These are phyloP conservation scores for Musa acuminata DNA, from an alignment of 176 grass and related monocot genomes.

Conservation along the genomic window DNA sequence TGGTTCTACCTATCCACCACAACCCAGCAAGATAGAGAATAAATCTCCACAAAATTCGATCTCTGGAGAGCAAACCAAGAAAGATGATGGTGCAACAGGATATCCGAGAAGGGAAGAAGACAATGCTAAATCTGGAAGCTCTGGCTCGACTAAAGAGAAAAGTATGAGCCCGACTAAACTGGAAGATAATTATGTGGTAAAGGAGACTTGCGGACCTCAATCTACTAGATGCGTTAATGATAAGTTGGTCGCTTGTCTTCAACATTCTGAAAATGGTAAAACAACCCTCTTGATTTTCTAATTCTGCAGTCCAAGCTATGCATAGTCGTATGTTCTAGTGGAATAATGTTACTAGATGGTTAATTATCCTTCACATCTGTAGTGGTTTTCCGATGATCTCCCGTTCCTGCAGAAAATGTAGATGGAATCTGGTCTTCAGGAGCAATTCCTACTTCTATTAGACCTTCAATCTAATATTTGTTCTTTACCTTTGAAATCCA, in stretches of 20 bases:
- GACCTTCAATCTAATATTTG: too few relatives aligned
- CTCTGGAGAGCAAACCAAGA: too few relatives aligned
- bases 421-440: too few relatives aligned
- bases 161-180: not conserved
- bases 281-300: not conserved
- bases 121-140: not conserved
- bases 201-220: slow-evolving; percentile 9
- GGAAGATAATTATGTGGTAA: not conserved
- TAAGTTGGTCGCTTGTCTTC: slow-evolving; percentile 34
- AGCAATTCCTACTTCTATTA: too few relatives aligned
- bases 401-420: too few relatives aligned
- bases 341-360: too few relatives aligned
- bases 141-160: not conserved
- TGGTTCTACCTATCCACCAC: not conserved
- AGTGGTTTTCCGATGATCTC: too few relatives aligned
- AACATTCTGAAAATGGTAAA: slow-evolving; percentile 26
- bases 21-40: not conserved
- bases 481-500: too few relatives aligned
- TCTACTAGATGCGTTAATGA: slow-evolving; percentile 14
- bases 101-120: not conserved
- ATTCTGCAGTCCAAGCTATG: not conserved
- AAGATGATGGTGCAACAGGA: not conserved
- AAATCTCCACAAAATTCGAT: too few relatives aligned
- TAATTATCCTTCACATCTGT: not conserved
- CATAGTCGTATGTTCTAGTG: not conserved